Conservation (phyloP, 306 rosid genomes). For the Glycine soja region DNA sequence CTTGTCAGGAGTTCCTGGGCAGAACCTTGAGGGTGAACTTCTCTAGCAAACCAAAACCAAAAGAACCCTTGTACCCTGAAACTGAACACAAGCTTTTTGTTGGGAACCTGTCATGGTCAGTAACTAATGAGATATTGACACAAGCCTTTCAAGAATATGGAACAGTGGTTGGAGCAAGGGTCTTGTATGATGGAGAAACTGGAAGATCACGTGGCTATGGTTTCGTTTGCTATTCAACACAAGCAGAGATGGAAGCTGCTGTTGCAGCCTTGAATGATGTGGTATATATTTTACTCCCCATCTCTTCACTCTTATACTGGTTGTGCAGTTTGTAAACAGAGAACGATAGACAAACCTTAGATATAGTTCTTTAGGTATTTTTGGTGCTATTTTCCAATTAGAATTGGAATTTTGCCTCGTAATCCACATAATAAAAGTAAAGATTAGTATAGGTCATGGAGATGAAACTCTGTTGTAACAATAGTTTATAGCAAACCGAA, state of each 20-base stretch:
- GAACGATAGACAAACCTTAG: not conserved
- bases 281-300: slow-evolving; percentile 54
- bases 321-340: not conserved
- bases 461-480: not conserved
- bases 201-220: slow-evolving; percentile 96
- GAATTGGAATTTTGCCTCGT: not conserved
- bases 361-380: not conserved
- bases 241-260: slow-evolving; percentile 89
- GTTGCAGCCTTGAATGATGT: slow-evolving; percentile 67
- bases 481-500: too few species aligned
- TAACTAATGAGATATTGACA: slow-evolving; percentile 75
- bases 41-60: slow-evolving; percentile 83
- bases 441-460: not conserved
- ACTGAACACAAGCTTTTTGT: slow-evolving; percentile 83
- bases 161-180: slow-evolving; percentile 90
- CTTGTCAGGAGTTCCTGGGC: slow-evolving; percentile 77
- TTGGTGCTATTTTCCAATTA: not conserved
- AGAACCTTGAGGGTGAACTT: slow-evolving; percentile 88
- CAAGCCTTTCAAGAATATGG: slow-evolving; percentile 85
- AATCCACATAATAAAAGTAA: not conserved
- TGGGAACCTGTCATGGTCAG: slow-evolving; percentile 93
- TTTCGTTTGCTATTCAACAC: slow-evolving; percentile 74
- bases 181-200: slow-evolving; percentile 81
- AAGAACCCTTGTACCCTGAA: slow-evolving; percentile 87
- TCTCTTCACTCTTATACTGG: slow-evolving; percentile 10